These are phyloP conservation scores for Wallacemonas sp. DNA, from an alignment of 208 protist species.

Conservation along the genomic window DNA sequence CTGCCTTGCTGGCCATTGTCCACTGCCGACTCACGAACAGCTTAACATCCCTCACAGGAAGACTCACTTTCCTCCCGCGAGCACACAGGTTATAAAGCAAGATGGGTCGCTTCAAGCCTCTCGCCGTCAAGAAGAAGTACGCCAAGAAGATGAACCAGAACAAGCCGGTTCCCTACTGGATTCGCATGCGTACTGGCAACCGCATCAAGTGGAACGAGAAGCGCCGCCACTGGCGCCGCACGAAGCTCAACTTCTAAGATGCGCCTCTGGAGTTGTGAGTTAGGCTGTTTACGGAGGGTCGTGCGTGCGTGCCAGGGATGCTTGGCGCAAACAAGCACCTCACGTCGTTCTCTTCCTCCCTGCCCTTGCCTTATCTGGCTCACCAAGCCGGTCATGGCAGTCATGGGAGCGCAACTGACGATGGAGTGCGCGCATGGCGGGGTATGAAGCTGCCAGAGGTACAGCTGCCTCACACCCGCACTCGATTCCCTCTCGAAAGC, in stretches of 20 bases:
- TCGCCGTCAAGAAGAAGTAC: slow-evolving; percentile 93
- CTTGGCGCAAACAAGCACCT: no score
- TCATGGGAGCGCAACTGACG: no score
- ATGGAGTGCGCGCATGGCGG: no score
- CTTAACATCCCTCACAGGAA: neutral
- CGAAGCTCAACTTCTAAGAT: slow-evolving; percentile 93
- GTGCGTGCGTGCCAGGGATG: no score
- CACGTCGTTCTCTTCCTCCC: neutral
- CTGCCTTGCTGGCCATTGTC: neutral
- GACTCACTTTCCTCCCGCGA: no score
- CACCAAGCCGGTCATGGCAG: no score
- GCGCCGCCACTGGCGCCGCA: slow-evolving; percentile 95
- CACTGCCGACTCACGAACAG: neutral
- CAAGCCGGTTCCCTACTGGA: slow-evolving; percentile 93
- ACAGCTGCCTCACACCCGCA: no score
- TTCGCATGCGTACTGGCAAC: slow-evolving; percentile 91
- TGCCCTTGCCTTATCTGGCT: neutral
- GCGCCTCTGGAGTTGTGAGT: neutral
- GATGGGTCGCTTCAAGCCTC: slow-evolving; percentile 91
- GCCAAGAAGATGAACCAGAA: slow-evolving; percentile 95
- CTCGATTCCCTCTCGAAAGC: no score
- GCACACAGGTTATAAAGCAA: no score
- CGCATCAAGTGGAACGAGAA: slow-evolving; percentile 95
- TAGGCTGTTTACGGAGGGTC: no score
- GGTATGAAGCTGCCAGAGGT: no score